Base-by-base conservation (phyloP, 352 stramenopile genomes). In the Globisporangium echinulatum region DNA sequence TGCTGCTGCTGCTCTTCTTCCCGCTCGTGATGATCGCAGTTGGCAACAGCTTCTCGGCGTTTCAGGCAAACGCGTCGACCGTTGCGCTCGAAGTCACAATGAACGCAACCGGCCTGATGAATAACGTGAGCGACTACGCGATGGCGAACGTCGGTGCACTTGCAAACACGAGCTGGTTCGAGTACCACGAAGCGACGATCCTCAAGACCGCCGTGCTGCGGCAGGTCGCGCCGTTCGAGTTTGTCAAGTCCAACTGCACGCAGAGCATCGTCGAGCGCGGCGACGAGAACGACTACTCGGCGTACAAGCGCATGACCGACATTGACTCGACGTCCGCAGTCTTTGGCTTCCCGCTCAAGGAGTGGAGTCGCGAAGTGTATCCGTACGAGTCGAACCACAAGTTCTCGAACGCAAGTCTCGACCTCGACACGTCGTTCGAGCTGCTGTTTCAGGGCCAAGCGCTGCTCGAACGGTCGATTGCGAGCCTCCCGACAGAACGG, bases 371-470 rank as follows among this genome's bases (percentile, higher is more conserved):
- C 40, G 66, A 72, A 48, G 39, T 72, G 44, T 69, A 69, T 38
- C 66, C 66, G 3, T 36, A 63, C 4, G 17, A 36, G 3, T 39
- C 46, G n/a, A n/a, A 38, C 13, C 14, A 5, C 13, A 17, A 11
- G 7, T 55, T 64, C 42, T 59, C 43, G 25, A 55, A 56, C 19
- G 39, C 37, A 7, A 38, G 9, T 1, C 44, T 73, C 7, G 52
- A 58, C 14, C 37, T 68, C 14, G 33, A 65, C 33, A 68, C 55
- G 14, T 55, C 59, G 7, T 70, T 73, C 36, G 59, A 73, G 59
- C 59, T 73, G 19, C 43, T 66, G 8, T 70, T 73, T 14, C 66
- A 73, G 33, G 66, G 66, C n/a, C 59, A 68, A 52, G 63, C 66
- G 5, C 38, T 73, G 0, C 47, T 73, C 17, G 59, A 73, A 48